These are phyloP conservation scores for Tuber microsphaerosporum DNA, from an alignment of 495 filamentous ascomycete species.

Conservation along the genomic window DNA sequence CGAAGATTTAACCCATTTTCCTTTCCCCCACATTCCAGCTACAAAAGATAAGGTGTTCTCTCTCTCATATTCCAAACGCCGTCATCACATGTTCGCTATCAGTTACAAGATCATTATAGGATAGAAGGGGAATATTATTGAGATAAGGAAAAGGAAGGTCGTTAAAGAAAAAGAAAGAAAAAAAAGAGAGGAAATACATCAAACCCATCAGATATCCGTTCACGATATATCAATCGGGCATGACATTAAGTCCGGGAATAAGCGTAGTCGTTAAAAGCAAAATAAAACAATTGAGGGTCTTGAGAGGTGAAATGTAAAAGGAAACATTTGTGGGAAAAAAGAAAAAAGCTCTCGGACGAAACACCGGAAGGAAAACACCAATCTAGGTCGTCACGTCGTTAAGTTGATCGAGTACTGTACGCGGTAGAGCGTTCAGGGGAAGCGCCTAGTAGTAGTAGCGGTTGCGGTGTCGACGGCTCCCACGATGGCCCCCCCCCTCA, in stretches of 20 bases:
- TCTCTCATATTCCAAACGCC: constrained; percentile 26
- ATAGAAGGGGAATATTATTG: constrained; percentile 9
- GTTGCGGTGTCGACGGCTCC: constrained; percentile 17
- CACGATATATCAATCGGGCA: constrained; percentile 18
- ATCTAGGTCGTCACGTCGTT: constrained; percentile 36
- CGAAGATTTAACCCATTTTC: background rate
- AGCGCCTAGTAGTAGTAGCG: constrained; percentile 38
- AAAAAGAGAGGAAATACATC: constrained; percentile 21
- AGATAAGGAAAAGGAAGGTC: constrained; percentile 18
- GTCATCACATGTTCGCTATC: constrained; percentile 15
- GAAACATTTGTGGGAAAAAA: background rate
- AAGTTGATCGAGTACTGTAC: constrained; percentile 1
- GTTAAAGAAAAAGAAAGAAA: constrained; percentile 22
- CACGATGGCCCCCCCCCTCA: constrained; percentile 9
- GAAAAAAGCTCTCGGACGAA: constrained; percentile 29
- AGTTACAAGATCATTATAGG: constrained; percentile 25
- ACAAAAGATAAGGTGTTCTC: constrained; percentile 14
- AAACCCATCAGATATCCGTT: constrained; percentile 13
- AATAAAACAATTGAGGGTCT: background rate
- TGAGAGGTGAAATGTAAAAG: background rate
- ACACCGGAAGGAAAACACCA: constrained; percentile 29
- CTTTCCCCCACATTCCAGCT: background rate
- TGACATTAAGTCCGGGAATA: background rate
- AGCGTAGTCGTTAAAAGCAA: background rate
- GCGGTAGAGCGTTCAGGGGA: background rate